phyloP scores from a whole-genome alignment of 2,329 filamentous ascomycete genomes.

The Didymella arachidicola region DNA sequence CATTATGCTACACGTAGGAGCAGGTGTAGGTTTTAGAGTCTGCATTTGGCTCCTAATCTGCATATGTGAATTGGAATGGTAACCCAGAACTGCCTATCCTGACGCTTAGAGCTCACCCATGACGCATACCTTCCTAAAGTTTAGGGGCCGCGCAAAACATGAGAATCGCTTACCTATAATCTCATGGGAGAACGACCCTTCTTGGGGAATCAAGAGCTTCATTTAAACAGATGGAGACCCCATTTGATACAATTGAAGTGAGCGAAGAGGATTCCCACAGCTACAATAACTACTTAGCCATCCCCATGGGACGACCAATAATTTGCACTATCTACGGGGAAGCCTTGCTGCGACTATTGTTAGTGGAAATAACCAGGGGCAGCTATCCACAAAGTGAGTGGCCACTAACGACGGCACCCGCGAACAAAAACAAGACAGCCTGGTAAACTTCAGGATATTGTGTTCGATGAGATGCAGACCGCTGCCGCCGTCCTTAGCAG shows the following conservation, averaged over 20 bases:
- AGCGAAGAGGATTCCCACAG: neutral
- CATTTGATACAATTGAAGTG: neutral
- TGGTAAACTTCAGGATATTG: neutral
- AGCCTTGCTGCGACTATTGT: neutral
- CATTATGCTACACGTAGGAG: too few relatives aligned
- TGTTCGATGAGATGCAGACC: neutral
- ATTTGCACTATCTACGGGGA: neutral
- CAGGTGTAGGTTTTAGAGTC: too few relatives aligned
- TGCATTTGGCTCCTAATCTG: too few relatives aligned
- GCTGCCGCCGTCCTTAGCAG: too few relatives aligned
- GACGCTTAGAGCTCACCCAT: too few relatives aligned
- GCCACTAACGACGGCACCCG: neutral
- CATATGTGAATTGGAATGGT: too few relatives aligned
- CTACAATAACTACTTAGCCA: neutral
- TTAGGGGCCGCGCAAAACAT: too few relatives aligned
- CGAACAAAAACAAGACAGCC: neutral
- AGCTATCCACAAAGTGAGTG: neutral
- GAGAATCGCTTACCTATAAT: too few relatives aligned
- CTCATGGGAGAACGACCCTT: neutral
- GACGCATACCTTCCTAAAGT: too few relatives aligned
- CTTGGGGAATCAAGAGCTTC: neutral
- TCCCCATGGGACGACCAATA: neutral
- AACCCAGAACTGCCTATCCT: too few relatives aligned
- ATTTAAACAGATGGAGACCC: neutral
- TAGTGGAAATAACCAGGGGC: neutral